Conservation (phyloP, 2,329 filamentous ascomycete species). For the Harringtonia lauricola region DNA sequence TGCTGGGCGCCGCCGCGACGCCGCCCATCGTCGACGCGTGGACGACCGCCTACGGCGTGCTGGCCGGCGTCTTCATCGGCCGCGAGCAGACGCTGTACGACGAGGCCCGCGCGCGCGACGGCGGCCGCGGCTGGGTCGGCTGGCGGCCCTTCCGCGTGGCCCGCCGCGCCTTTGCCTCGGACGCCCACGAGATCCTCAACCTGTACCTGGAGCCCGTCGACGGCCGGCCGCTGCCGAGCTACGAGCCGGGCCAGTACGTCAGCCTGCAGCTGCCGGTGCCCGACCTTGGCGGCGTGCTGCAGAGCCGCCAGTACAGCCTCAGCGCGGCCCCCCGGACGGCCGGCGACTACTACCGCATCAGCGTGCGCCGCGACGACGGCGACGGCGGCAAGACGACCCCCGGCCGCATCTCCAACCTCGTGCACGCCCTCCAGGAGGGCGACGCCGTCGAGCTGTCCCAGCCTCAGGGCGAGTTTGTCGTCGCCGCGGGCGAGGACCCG, state of each 20-base stretch:
- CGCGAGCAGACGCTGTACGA: constrained; percentile 51
- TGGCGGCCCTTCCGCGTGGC: constrained; percentile 45
- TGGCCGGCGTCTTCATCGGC: constrained; percentile 60
- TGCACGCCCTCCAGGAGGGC: constrained; percentile 38
- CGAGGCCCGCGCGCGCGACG: constrained; percentile 19
- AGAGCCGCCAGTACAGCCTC: constrained; percentile 67
- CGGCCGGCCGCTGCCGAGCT: constrained; percentile 41
- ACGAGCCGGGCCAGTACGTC: constrained; percentile 63
- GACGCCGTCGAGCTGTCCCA: constrained; percentile 44
- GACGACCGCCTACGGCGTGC: constrained; percentile 58
- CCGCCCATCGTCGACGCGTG: constrained; percentile 58
- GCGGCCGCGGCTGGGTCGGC: constrained; percentile 27
- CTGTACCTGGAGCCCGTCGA: constrained; percentile 62
- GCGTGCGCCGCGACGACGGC: constrained; percentile 54
- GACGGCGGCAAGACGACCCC: constrained; percentile 22
- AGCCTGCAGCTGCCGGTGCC: constrained; percentile 53
- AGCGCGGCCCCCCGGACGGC: constrained; percentile 42
- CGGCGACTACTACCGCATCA: constrained; percentile 57
- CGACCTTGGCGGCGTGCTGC: constrained; percentile 48
- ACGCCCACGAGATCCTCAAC: constrained; percentile 47
- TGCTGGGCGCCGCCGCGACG: constrained; percentile 58
- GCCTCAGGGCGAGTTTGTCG: constrained; percentile 51
- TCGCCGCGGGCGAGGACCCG: constrained; percentile 39
- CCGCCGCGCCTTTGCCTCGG: constrained; percentile 47
- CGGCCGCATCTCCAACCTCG: constrained; percentile 41